Percentiles rank a stretch among this genome's conserved stretches.
Evolutionary conservation across 495 filamentous ascomycete species (phyloP).

Genomic region (Podospora appendiculata): DNA sequence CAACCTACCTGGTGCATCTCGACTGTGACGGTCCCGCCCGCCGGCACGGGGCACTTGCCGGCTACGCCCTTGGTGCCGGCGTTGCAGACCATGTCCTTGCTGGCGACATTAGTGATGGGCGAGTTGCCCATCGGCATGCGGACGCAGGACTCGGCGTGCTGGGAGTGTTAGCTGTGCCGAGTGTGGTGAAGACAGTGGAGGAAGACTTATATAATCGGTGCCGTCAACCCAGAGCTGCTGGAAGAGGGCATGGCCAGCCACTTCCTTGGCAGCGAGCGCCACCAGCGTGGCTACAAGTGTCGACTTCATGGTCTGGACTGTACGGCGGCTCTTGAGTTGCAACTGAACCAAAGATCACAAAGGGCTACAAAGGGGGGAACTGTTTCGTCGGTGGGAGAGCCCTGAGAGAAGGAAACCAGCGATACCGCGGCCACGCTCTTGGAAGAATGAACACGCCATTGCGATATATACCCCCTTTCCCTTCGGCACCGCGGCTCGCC

Average conservation of each 20-base stretch:
- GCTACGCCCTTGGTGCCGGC: conserved; percentile 26
- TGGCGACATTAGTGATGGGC: conserved; percentile 35
- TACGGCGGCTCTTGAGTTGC: not conserved
- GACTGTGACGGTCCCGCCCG: conserved; percentile 38
- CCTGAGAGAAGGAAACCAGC: not conserved
- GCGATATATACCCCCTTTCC: not conserved
- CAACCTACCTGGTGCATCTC: conserved; percentile 44
- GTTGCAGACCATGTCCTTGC: conserved; percentile 34
- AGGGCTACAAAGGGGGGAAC: not conserved
- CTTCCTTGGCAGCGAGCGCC: conserved; percentile 25
- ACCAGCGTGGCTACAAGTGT: conserved; percentile 16
- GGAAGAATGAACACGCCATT: not conserved
- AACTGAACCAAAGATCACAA: not conserved
- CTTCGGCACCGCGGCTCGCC: not conserved
- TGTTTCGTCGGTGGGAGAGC: not conserved
- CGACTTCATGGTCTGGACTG: conserved; percentile 30
- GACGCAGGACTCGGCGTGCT: conserved; percentile 31
- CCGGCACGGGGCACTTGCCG: conserved; percentile 38
- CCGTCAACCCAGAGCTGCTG: conserved; percentile 46
- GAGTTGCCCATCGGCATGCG: conserved; percentile 36
- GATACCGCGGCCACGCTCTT: not conserved
- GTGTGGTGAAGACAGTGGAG: conserved; percentile 1
- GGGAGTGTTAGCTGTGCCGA: conserved; percentile 2
- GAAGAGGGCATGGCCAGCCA: conserved; percentile 40
- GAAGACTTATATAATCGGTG: conserved; percentile 37